A percentile compares a stretch with the other conserved stretches of the same genome.
Evolutionary conservation across 768 basidiomycete genomes (phyloP).

Genomic region (Tricholomella constricta): DNA sequence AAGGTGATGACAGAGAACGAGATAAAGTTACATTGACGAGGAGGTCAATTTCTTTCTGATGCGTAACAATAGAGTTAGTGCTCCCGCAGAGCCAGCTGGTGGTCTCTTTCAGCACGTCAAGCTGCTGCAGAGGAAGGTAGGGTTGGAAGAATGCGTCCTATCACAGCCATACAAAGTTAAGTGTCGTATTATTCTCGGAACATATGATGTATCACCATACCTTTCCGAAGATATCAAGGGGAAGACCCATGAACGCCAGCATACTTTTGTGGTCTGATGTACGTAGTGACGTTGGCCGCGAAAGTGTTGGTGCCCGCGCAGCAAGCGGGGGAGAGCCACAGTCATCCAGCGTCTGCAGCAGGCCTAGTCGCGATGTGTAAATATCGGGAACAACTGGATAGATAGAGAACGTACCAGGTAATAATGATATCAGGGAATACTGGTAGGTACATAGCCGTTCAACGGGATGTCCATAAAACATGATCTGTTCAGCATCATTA

Average conservation of each 20-base stretch:
- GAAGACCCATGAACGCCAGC: slow-evolving; percentile 91
- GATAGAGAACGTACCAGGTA: slow-evolving; percentile 68
- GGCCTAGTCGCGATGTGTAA: slow-evolving; percentile 44
- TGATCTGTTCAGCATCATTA: slow-evolving; percentile 56
- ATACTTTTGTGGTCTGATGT: slow-evolving; percentile 92
- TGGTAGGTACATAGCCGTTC: slow-evolving; percentile 97
- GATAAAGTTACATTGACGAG: slow-evolving; percentile 70
- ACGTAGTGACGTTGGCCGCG: slow-evolving; percentile 73
- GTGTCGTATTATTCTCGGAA: not conserved
- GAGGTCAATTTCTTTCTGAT: slow-evolving; percentile 89
- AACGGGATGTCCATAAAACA: slow-evolving; percentile 97
- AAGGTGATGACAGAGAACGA: not conserved
- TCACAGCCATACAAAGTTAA: not conserved
- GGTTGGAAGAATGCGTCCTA: slow-evolving; percentile 97
- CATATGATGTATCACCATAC: slow-evolving; percentile 36
- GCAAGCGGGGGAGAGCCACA: slow-evolving; percentile 87
- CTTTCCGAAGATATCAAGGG: slow-evolving; percentile 90
- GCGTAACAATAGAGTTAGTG: slow-evolving; percentile 93
- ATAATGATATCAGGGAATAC: slow-evolving; percentile 91
- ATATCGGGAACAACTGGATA: not conserved
- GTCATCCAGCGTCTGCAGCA: slow-evolving; percentile 88
- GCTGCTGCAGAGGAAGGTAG: slow-evolving; percentile 92
- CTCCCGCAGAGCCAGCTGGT: slow-evolving; percentile 91
- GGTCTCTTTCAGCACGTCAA: slow-evolving; percentile 82
- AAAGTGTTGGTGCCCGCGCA: slow-evolving; percentile 54